phyloP scores from a whole-genome alignment of 202 grass and related monocot species.

The Carex arenaria region DNA sequence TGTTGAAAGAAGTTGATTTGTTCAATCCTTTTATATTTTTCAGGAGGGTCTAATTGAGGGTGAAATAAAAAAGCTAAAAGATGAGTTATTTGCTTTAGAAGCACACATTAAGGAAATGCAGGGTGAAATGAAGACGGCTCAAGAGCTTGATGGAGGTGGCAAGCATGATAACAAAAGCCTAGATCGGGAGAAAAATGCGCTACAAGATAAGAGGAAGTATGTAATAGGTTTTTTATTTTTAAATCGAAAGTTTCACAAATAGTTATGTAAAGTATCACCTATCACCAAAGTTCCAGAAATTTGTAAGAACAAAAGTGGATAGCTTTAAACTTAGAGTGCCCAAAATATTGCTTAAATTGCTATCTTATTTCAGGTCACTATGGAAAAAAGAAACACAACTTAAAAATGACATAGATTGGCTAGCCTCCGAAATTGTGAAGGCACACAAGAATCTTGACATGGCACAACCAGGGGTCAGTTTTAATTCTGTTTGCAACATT shows the following conservation, averaged over 20 bases:
- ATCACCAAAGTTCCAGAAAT: not conserved
- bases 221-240: slow-evolving; percentile 15
- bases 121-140: slow-evolving; percentile 51
- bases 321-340: not conserved
- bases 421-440: slow-evolving; percentile 69
- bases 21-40: slow-evolving; percentile 18
- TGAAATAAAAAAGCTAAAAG: slow-evolving; percentile 87
- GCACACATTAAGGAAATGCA: slow-evolving; percentile 58
- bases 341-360: not conserved
- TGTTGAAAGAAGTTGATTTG: not conserved
- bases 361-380: slow-evolving; percentile 56
- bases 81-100: slow-evolving; percentile 54
- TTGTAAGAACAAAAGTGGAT: not conserved
- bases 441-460: slow-evolving; percentile 86
- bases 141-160: slow-evolving; percentile 38
- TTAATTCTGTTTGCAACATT: slow-evolving; percentile 4
- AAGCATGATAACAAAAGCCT: slow-evolving; percentile 60
- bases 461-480: slow-evolving; percentile 81
- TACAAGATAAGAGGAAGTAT: slow-evolving; percentile 96
- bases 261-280: not conserved
- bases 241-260: not conserved
- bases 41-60: slow-evolving; percentile 86
- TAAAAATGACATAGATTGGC: slow-evolving; percentile 66
- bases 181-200: slow-evolving; percentile 63
- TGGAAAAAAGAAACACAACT: slow-evolving; percentile 87